Percentiles rank a stretch among this genome's conserved stretches.
Conservation (phyloP, 1,284 basidiomycete species). For the Ceratobasidium theobromae region DNA sequence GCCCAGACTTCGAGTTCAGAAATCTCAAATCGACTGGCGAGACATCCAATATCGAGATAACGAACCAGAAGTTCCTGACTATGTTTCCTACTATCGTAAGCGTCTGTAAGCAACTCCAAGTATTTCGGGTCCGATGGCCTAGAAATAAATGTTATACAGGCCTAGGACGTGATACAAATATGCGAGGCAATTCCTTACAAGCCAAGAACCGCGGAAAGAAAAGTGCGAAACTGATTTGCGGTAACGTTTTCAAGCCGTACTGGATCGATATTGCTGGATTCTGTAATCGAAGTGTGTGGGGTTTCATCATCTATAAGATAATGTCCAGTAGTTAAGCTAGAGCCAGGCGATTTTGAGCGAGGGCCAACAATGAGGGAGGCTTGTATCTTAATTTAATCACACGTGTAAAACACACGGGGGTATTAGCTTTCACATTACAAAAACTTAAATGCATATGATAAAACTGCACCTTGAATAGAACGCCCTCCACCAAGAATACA, state of each 20-base stretch:
- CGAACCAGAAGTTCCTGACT: not conserved
- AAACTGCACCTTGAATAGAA: conserved; percentile 1
- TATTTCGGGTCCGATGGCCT: not conserved
- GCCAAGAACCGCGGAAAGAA: not conserved
- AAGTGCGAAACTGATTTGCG: not conserved
- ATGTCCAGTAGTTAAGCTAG: not conserved
- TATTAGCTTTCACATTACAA: too few species aligned
- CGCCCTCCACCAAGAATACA: conserved; percentile 1
- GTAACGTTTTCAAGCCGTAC: not conserved
- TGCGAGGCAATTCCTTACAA: not conserved
- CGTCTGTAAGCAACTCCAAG: not conserved
- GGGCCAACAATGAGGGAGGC: not conserved
- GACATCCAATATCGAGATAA: not conserved
- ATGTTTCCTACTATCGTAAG: not conserved
- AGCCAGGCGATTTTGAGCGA: not conserved
- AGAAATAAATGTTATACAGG: not conserved
- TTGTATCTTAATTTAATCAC: not conserved
- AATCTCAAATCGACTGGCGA: not conserved
- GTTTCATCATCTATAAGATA: not conserved
- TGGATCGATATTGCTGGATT: not conserved
- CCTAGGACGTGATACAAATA: not conserved
- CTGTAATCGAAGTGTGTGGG: not conserved
- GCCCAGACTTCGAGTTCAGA: not conserved
- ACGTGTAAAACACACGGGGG: too few species aligned
- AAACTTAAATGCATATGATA: not conserved